phyloP scores from a whole-genome alignment of 495 filamentous ascomycete genomes.

The Aspergillus steynii region DNA sequence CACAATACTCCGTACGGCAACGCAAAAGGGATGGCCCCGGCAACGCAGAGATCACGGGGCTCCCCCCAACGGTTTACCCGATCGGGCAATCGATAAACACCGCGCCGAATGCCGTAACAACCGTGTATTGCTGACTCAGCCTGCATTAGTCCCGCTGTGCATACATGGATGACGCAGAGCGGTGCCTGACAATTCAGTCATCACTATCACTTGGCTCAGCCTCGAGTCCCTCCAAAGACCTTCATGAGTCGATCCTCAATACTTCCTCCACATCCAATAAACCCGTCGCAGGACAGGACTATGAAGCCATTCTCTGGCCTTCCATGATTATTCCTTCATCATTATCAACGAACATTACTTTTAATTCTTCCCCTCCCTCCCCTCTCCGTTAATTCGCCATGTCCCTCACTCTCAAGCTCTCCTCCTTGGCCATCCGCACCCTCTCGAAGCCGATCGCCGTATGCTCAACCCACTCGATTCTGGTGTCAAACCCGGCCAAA shows the following conservation, averaged over 20 bases:
- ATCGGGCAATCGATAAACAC: constrained; percentile 49
- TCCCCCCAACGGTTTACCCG: constrained; percentile 39
- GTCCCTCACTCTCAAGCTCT: constrained; percentile 67
- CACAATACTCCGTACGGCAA: not conserved
- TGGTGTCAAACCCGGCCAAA: constrained; percentile 38
- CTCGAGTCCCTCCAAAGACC: constrained; percentile 1
- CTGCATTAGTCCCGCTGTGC: constrained; percentile 12
- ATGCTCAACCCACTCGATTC: constrained; percentile 25
- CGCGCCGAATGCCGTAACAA: constrained; percentile 27
- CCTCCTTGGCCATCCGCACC: constrained; percentile 66
- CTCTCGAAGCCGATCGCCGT: constrained; percentile 74
- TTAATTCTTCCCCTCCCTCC: not conserved
- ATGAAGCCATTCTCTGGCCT: not conserved
- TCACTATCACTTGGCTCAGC: too few species aligned
- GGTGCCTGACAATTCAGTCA: constrained; percentile 12
- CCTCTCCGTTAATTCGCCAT: constrained; percentile 23
- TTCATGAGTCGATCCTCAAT: too few species aligned
- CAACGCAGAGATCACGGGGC: constrained; percentile 20
- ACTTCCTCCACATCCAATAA: too few species aligned
- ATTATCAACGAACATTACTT: not conserved
- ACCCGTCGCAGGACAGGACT: too few species aligned
- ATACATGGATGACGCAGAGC: constrained; percentile 14
- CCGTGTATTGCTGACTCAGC: constrained; percentile 32
- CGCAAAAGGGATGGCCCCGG: constrained; percentile 9
- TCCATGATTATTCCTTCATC: constrained; percentile 1